Evolutionary conservation across 2,329 filamentous ascomycete species (phyloP), one percentile per base, ranked within the genome.

Genomic region (Monilinia aucupariae): DNA sequence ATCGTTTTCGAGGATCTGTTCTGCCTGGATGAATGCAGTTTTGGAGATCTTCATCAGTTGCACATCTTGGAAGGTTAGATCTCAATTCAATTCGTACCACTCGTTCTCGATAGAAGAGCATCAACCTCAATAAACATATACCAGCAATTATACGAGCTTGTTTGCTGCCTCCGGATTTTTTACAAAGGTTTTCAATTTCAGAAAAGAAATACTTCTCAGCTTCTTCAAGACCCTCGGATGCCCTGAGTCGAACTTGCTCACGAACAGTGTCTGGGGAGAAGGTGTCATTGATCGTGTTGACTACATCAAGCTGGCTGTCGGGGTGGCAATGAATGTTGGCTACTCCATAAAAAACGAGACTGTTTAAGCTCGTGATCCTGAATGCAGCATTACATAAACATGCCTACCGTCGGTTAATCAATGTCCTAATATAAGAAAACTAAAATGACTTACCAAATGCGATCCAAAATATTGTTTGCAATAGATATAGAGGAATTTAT

Each of bases 201-300:
- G 50, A 45, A 27, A 66, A 67, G 8, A 68, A 60, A 3, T 52
- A 58, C 15, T 63, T 58, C 51, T 68, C 67, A 4, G 63, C 56
- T 32, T 47, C 59, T 17, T 64, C 63, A 12, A 67, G 61, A 39
- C 64, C 66, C n/a, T 63, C 62, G 9, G 66, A 66, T 4, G 64
- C 67, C 27, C 64, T 55, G 25, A 68, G 55, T 2, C 67, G 67
- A 30, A 68, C 61, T 43, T 68, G 67, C 37, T 68, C 67, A 43
- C 67, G 66, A 22, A 68, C 61, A 7, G 66, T 67, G 8, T 67
- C 64, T 8, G 66, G 66, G 2, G 67, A 64, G 34, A 63, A 68
- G n/a, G 48, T 64, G 34, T 61, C 51, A n/a, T 55, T 50, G 15
- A 51, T 43, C 17, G 41, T 58, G 13, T 58, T 58, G 30, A 58